Evolutionary conservation across 257 asterid species (phyloP).

Genomic region (Solanum corneliomulleri): DNA sequence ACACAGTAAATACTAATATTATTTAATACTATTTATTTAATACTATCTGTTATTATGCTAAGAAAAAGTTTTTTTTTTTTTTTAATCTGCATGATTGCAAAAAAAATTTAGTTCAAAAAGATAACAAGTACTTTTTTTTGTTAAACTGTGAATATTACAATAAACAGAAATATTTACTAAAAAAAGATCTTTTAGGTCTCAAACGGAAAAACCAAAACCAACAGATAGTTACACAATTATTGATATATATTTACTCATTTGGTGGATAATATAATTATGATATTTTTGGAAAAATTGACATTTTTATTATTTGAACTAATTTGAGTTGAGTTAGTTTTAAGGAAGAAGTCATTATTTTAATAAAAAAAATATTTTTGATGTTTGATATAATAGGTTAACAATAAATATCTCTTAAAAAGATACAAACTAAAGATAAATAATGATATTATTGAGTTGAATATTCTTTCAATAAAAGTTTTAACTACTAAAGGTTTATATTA

Average conservation of each 20-base stretch:
- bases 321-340: not conserved
- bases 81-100: not conserved
- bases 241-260: not conserved
- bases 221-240: too few species aligned
- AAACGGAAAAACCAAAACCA: too few species aligned
- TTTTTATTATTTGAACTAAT: not conserved
- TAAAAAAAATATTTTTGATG: not conserved
- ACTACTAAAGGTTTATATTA: too few species aligned
- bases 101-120: not conserved
- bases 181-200: too few species aligned
- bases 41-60: not conserved
- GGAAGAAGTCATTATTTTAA: not conserved
- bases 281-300: not conserved
- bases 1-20: too few species aligned
- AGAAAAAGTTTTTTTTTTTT: not conserved
- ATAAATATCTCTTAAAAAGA: too few species aligned
- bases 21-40: too few species aligned
- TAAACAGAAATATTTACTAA: too few species aligned
- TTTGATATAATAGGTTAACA: not conserved
- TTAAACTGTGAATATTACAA: too few species aligned
- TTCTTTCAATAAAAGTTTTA: too few species aligned
- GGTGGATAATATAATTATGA: not conserved
- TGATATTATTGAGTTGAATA: too few species aligned
- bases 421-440: too few species aligned
- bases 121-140: not conserved